Base-by-base conservation (phyloP, 129 eudicot species). In the Flaveria sonorensis region DNA sequence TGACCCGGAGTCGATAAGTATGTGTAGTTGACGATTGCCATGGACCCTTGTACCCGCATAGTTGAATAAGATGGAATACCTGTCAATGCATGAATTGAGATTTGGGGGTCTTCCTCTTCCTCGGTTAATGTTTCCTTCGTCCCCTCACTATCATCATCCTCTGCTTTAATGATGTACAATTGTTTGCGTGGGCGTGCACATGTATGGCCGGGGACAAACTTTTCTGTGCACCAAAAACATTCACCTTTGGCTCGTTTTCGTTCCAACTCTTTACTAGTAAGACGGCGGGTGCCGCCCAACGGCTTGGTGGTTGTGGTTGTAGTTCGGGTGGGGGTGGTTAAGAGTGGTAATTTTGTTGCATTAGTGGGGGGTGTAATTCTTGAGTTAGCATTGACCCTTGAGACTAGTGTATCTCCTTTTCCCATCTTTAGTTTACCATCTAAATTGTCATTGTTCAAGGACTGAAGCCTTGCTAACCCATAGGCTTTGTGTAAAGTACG, bases 31-130 rank as follows among this genome's bases (percentile, higher is more conserved):
- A 0, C 45, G 26, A 9, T 52, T 36, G 10, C 70, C 10, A 63
- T 47, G 0, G 12, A 28, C 1, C 83, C 68, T 1, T 20, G 68
- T 1, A 80, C 26, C 11, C 63, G 69, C 65, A 80, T 64, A 7
- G 79, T 73, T 7, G 60, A 15, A 6, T 61, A 46, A 2, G 78
- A 20, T 0, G 24, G 30, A 2, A 56, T 5, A 3, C 83, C 78
- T 1, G 79, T 24, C 0, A 80, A 11, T 0, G 74, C 83, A 39
- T 64, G 42, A 0, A 80, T 2, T 0, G 78, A 72, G 19, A 80
- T 80, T n/a, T n/a, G n/a, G n/a, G n/a, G n/a, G 30, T 26, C 30
- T 4, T 26, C 30, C 30, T 26, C 30, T 26, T 26, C 30, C 2
- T 26, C 30, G 2, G 30, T 26, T 26, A 26, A 1, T 3, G 30